A percentile compares a stretch with the other conserved stretches of the same genome.
Evolutionary conservation across 208 protist genomes (phyloP).

Genomic region (Leishmania mexicana): DNA sequence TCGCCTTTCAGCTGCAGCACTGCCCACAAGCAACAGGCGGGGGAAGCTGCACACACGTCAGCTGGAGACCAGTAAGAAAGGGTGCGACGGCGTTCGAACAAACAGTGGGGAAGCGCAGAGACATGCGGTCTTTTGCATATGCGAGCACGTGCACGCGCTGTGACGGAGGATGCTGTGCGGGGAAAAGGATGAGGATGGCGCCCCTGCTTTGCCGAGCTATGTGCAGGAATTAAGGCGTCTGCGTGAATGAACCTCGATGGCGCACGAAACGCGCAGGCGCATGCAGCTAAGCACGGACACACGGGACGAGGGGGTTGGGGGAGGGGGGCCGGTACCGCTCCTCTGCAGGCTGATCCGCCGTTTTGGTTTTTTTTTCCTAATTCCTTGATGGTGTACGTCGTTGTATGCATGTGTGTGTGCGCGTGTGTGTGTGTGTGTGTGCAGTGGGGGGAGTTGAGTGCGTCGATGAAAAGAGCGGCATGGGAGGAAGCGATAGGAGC

Average conservation of each 20-base stretch:
- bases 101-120: neutral
- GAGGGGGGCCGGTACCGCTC: neutral
- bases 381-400: neutral
- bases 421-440: neutral
- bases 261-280: neutral
- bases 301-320: neutral
- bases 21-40: neutral
- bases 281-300: neutral
- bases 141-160: neutral
- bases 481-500: neutral
- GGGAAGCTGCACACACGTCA: neutral
- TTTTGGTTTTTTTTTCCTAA: neutral
- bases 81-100: neutral
- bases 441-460: neutral
- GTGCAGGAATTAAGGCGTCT: neutral
- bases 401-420: neutral
- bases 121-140: neutral
- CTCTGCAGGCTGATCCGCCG: neutral
- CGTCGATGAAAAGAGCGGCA: neutral
- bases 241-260: neutral
- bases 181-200: neutral
- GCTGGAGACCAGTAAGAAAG: neutral
- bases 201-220: neutral
- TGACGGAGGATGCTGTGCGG: neutral
- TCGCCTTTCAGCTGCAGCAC: neutral